phyloP scores from a whole-genome alignment of 345 rosid species.

The Populus euphratica region DNA sequence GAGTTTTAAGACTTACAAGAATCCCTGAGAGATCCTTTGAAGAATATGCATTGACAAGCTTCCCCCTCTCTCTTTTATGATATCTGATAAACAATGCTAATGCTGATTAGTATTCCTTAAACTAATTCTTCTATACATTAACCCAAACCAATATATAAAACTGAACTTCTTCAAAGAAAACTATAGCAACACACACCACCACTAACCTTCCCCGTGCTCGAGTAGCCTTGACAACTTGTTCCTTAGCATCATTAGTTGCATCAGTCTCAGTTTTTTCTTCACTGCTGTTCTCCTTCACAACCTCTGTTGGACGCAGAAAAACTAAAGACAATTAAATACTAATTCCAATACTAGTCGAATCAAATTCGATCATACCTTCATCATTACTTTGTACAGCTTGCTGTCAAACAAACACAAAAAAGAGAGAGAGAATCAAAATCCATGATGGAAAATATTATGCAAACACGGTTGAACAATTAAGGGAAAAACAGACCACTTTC shows the following conservation, averaged over 20 bases:
- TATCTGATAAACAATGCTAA: conserved; percentile 38
- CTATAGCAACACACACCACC: background rate
- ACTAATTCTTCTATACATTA: no score
- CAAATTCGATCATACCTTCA: conserved; percentile 44
- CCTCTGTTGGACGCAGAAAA: conserved; percentile 23
- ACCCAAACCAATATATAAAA: background rate
- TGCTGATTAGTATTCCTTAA: no score
- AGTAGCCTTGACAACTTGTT: conserved; percentile 56
- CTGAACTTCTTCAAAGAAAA: background rate
- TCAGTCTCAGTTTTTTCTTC: conserved; percentile 34
- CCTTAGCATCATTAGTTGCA: conserved; percentile 32
- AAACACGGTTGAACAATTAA: background rate
- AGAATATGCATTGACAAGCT: conserved; percentile 76
- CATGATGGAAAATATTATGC: background rate
- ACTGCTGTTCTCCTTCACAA: conserved; percentile 29
- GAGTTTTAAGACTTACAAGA: conserved; percentile 51
- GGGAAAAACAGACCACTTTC: conserved; percentile 64
- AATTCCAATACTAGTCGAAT: background rate
- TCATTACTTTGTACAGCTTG: conserved; percentile 52
- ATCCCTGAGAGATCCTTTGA: conserved; percentile 89
- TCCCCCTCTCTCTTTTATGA: conserved; percentile 80
- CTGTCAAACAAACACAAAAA: conserved; percentile 36
- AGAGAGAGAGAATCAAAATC: background rate
- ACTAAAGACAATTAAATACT: background rate
- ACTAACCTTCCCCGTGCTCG: conserved; percentile 89